Percentiles rank a stretch among this genome's conserved stretches.
phyloP scores from a whole-genome alignment of 2,329 filamentous ascomycete genomes.

The Pyrenophora seminiperda region DNA sequence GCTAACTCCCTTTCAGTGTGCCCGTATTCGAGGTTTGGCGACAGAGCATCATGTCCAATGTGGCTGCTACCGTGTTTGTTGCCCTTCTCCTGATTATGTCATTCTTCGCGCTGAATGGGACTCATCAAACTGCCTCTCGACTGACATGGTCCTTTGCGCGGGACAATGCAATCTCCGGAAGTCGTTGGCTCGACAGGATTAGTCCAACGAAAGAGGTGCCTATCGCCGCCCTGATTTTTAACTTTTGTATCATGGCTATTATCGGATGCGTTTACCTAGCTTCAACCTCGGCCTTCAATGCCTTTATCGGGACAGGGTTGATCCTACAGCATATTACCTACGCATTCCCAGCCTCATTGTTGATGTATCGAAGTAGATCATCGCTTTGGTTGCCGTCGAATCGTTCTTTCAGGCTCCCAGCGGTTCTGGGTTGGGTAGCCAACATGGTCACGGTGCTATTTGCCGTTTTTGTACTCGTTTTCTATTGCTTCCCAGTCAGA shows the following conservation, averaged over 20 bases:
- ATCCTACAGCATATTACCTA: constrained; percentile 35
- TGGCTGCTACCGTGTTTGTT: constrained; percentile 18
- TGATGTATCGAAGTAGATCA: constrained; percentile 35
- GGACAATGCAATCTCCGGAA: constrained; percentile 22
- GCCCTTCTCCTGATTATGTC: constrained; percentile 13
- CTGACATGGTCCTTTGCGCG: constrained; percentile 26
- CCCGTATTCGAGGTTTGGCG: constrained; percentile 26
- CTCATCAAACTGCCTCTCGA: constrained; percentile 24
- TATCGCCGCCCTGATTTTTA: constrained; percentile 21
- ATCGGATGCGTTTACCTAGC: constrained; percentile 27
- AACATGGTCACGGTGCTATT: constrained; percentile 35
- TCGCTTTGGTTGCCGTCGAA: constrained; percentile 21
- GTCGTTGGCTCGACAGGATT: constrained; percentile 19
- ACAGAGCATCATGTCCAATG: constrained; percentile 21
- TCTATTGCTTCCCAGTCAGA: constrained; percentile 40
- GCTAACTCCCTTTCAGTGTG: constrained; percentile 11
- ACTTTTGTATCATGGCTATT: constrained; percentile 22
- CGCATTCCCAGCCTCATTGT: constrained; percentile 34
- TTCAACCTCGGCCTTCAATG: constrained; percentile 25
- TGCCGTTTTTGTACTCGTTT: constrained; percentile 31
- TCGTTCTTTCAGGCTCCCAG: constrained; percentile 24
- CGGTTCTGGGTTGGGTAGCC: constrained; percentile 31
- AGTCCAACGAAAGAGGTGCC: constrained; percentile 16
- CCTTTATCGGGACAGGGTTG: constrained; percentile 24
- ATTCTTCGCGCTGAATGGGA: constrained; percentile 19